Evolutionary conservation across 2,329 filamentous ascomycete genomes (phyloP), one percentile per base, ranked within the genome.

Genomic region (Aspergillus costaricaensis): DNA sequence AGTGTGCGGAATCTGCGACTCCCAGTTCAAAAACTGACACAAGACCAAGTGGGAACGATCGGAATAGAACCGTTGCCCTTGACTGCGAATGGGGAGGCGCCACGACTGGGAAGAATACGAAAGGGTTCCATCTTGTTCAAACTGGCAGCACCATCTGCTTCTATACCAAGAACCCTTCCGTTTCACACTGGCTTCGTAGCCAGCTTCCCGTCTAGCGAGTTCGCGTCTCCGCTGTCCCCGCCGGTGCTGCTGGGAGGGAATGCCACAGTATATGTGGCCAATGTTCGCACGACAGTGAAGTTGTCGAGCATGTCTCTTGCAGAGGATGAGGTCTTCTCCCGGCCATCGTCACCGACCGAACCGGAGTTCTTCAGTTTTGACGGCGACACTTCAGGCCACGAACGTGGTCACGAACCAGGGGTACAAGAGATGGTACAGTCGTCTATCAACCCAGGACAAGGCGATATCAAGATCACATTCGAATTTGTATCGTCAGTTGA

Each of bases 1-100:
- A 98, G 93, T 68, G 88, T 97, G 47, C 89, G 94, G 21, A 96
- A 96, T 67, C 81, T 99, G 8, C 87, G 94, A 5, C 81, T 97
- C 3, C 91, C 94, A 0, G 92, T 97, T 0, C 86, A 87, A 50
- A 86, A 84, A 0, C 82, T 98, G 7, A 83, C 88, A 54, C 83
- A 88, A 15, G 92, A 91, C 9, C 94, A 99, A 76, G 92, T 94
- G 5, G 95, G 94, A 0, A 97, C 93, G 0, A 85, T 99, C 57
- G 94, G 93, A 0, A 81, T 98, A 54, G 83, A 89, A 58, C 68
- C 70, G 9, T 63, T 75, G 17, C 56, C 61, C 5, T 59, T 62
- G 19, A 51, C 62, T 3, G 65, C 69, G 2, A 65, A 70, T 32
- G 67, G 68, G 7, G 63, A 65, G 39, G 47, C 63, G 14, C 67